A percentile compares a stretch with the other conserved stretches of the same genome.
These are phyloP conservation scores for Kalanchoe fedtschenkoi DNA, from an alignment of 164 flowering plant species.

Conservation along the genomic window DNA sequence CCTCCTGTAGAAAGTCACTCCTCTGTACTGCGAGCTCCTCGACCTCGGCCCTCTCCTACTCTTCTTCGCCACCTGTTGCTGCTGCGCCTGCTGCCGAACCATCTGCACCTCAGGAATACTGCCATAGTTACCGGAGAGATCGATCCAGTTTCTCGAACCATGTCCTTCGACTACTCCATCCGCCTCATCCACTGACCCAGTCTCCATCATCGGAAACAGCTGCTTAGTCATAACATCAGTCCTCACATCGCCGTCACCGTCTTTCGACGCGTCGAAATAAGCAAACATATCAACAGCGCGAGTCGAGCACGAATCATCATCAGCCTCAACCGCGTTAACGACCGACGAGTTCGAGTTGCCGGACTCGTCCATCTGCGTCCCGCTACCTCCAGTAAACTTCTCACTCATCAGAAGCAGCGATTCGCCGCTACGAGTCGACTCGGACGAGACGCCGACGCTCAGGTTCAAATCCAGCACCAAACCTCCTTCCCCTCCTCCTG, in stretches of 20 bases:
- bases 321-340: constrained; percentile 61
- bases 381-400: constrained; percentile 22
- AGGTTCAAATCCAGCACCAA: constrained; percentile 52
- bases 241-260: constrained; percentile 10
- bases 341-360: constrained; percentile 68
- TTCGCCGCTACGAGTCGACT: constrained; percentile 17
- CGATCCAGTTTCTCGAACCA: constrained; percentile 29
- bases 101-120: constrained; percentile 2
- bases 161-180: constrained; percentile 9
- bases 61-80: constrained; percentile 56
- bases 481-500: background rate
- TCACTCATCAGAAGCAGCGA: constrained; percentile 9
- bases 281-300: constrained; percentile 23
- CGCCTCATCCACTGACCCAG: constrained; percentile 5
- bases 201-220: constrained; percentile 35
- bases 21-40: constrained; percentile 89
- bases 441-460: constrained; percentile 19
- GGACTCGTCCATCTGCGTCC: constrained; percentile 44
- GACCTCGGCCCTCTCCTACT: constrained; percentile 98
- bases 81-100: constrained; percentile 8
- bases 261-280: constrained; percentile 41
- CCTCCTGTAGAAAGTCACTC: constrained; percentile 89
- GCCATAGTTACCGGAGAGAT: constrained; percentile 21
- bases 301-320: constrained; percentile 51
- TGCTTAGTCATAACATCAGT: constrained; percentile 33